Percentiles rank a stretch among this genome's conserved stretches.
Conservation (phyloP, 1,284 basidiomycete genomes). For the Malassezia obtusa region DNA sequence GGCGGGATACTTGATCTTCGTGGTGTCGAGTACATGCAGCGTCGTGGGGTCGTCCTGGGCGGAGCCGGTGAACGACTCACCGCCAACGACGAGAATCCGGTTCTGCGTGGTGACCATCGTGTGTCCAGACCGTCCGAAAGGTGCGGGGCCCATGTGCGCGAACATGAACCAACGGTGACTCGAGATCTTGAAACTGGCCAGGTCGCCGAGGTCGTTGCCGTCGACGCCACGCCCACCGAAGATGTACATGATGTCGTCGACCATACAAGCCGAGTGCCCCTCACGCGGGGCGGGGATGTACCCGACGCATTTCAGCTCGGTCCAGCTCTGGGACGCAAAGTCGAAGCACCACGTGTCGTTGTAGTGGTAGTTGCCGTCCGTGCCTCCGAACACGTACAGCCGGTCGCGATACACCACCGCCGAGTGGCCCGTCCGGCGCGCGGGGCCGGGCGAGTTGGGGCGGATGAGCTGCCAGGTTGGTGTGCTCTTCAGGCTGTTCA, state of each 20-base stretch:
- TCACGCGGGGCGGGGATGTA: conserved; percentile 93
- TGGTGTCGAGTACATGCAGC: conserved; percentile 59
- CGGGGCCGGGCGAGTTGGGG: conserved; percentile 60
- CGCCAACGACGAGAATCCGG: conserved; percentile 83
- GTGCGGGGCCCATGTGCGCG: conserved; percentile 95
- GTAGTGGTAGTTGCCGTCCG: conserved; percentile 96
- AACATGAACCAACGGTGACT: conserved; percentile 89
- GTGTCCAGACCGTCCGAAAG: conserved; percentile 81
- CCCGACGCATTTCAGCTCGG: conserved; percentile 89
- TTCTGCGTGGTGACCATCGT: conserved; percentile 83
- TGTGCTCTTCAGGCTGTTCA: conserved; percentile 51
- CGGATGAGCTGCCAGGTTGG: conserved; percentile 62
- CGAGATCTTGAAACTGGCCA: conserved; percentile 89
- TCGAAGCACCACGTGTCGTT: conserved; percentile 99
- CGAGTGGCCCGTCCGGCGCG: conserved; percentile 83
- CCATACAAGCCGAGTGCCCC: conserved; percentile 88
- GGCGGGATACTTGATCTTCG: conserved; percentile 47
- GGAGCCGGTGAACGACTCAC: conserved; percentile 66
- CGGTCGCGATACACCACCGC: conserved; percentile 75
- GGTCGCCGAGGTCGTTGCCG: conserved; percentile 86
- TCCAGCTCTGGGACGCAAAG: conserved; percentile 70
- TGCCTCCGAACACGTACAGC: conserved; percentile 84
- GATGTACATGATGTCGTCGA: conserved; percentile 95
- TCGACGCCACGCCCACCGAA: conserved; percentile 96
- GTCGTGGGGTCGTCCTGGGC: conserved; percentile 71